Base-by-base conservation (phyloP, 371 early-diverging fungal species). In the Nematocida homosporus region DNA sequence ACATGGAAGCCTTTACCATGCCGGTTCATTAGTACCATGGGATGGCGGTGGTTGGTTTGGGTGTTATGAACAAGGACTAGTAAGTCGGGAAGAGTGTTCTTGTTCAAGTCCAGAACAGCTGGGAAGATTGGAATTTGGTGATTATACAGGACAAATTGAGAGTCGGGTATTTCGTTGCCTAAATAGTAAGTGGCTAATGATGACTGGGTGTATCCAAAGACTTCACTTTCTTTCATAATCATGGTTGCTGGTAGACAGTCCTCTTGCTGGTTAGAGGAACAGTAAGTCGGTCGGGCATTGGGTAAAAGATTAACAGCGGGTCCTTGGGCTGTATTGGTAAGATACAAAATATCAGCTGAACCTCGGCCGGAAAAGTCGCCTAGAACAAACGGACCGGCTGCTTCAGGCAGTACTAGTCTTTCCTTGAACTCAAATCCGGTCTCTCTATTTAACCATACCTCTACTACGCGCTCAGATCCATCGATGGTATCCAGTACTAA, bases 291-390 rank as follows among this genome's bases (percentile, higher is more conserved):
- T 42, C 67, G 35, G 56, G 41, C 61, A 63, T 80, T 42, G 56
- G 40, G 50, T 32, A 64, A 35, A 38, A 69, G 44, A 37, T 66
- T 54, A 18, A 54, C 48, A 5, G 55, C 4, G 8, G 52, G 50
- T n/a, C 29, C 50, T 18, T 32, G 63, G 20, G 40, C 59, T n/a
- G n/a, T n/a, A 30, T 69, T 65, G 20, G 60, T 40, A 20, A 78
- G 52, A 64, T 66, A 81, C 3, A 64, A 34, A 69, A 79, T 66
- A 50, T 77, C 77, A 20, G 65, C 64, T 32, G 64, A 29, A 1
- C 79, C 78, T 38, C 51, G 66, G 20, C 66, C 68, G 29, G 56
- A 66, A 53, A 78, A 78, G 64, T 81, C 79, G n/a, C 72, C 77
- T 56, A 81, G 79, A 3, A 78, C 51, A 50, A 79, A 44, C 2